These are phyloP conservation scores for Ceratocystis ficicola DNA, from an alignment of 2,329 filamentous ascomycete genomes.

Conservation along the genomic window DNA sequence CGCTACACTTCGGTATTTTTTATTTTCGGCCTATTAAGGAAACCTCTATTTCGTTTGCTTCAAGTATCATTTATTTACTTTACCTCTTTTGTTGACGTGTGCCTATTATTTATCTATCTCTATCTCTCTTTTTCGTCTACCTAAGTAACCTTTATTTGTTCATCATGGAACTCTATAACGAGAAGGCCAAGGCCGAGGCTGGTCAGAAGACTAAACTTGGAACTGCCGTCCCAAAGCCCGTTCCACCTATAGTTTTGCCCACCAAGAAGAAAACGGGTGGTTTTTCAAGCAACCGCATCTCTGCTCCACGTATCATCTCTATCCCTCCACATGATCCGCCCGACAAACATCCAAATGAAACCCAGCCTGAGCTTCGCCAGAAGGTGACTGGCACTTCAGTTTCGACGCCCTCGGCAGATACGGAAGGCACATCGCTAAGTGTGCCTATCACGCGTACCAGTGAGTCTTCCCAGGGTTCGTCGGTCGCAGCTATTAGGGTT, in stretches of 20 bases:
- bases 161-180: background rate
- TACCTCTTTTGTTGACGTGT: background rate
- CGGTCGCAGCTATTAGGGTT: background rate
- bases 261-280: background rate
- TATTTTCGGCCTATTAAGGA: background rate
- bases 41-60: background rate
- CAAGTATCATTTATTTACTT: background rate
- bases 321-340: background rate
- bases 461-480: background rate
- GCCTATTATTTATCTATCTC: background rate
- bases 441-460: background rate
- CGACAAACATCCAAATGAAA: background rate
- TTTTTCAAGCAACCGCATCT: background rate
- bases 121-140: background rate
- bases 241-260: background rate
- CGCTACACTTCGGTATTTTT: background rate
- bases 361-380: background rate
- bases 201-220: too few species aligned
- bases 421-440: background rate
- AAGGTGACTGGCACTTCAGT: background rate
- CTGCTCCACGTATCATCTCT: background rate
- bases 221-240: background rate
- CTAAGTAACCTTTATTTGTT: background rate
- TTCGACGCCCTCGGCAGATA: background rate
- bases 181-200: background rate